Percentiles rank a stretch among this genome's conserved stretches.
Conservation (phyloP, 495 filamentous ascomycete species). For the Echria macrotheca region DNA sequence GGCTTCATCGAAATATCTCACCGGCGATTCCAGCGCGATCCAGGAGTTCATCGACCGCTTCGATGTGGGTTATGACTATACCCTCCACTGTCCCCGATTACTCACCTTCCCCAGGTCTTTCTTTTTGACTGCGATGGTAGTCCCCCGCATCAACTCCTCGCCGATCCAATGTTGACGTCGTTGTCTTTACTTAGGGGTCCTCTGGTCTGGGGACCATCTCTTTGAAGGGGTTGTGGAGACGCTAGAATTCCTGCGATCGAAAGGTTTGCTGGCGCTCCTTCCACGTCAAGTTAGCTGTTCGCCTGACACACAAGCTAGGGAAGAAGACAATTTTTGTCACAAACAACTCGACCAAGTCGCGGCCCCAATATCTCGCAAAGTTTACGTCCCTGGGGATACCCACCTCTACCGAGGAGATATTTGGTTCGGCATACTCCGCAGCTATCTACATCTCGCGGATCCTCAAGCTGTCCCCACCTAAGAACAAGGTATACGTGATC, state of each 20-base stretch:
- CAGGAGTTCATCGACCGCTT: slow-evolving; percentile 80
- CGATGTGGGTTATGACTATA: slow-evolving; percentile 53
- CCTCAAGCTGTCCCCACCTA: slow-evolving; percentile 64
- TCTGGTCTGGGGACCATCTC: slow-evolving; percentile 91
- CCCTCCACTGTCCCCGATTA: background rate
- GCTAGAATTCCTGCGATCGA: slow-evolving; percentile 68
- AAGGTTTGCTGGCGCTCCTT: slow-evolving; percentile 47
- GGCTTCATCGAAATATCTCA: slow-evolving; percentile 64
- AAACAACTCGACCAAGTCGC: slow-evolving; percentile 97
- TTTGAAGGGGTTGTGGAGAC: slow-evolving; percentile 82
- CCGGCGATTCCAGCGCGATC: slow-evolving; percentile 68
- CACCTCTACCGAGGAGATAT: slow-evolving; percentile 78
- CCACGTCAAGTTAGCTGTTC: no score
- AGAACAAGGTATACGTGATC: slow-evolving; percentile 89
- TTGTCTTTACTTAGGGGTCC: slow-evolving; percentile 58
- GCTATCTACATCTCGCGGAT: slow-evolving; percentile 96
- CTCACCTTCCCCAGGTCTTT: slow-evolving; percentile 59
- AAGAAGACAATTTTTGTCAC: slow-evolving; percentile 96
- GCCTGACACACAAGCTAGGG: slow-evolving; percentile 41
- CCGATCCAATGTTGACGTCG: slow-evolving; percentile 12
- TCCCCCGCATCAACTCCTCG: slow-evolving; percentile 9
- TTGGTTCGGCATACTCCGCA: slow-evolving; percentile 89
- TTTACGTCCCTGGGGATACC: slow-evolving; percentile 78
- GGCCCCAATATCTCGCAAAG: slow-evolving; percentile 86
- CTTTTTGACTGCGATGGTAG: slow-evolving; percentile 96